Evolutionary conservation across 164 flowering plant genomes (phyloP).

Genomic region (Tetracentron sinense): DNA sequence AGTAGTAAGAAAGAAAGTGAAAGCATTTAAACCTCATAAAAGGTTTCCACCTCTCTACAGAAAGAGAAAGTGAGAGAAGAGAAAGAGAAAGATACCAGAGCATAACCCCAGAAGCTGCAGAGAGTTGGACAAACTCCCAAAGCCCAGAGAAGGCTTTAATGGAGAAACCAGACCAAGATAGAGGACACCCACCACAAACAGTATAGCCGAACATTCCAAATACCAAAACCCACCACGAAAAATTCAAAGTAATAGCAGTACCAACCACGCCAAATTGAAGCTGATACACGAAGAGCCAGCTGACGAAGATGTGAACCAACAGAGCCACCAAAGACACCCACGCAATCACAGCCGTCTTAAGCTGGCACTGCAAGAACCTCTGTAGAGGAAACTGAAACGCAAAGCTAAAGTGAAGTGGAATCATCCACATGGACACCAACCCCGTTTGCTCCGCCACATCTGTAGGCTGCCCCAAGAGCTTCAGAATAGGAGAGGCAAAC

Average conservation of each 20-base stretch:
- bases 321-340: constrained; percentile 32
- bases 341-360: constrained; percentile 37
- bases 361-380: constrained; percentile 55
- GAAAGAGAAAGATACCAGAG: constrained; percentile 32
- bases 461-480: constrained; percentile 45
- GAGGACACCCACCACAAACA: constrained; percentile 44
- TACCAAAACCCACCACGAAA: constrained; percentile 51
- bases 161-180: constrained; percentile 52
- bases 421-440: constrained; percentile 33
- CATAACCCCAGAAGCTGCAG: constrained; percentile 51
- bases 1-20: neutral
- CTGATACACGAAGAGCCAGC: constrained; percentile 35
- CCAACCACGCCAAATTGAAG: constrained; percentile 41
- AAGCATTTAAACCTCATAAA: too few relatives aligned
- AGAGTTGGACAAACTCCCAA: constrained; percentile 46
- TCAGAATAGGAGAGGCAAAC: constrained; percentile 60
- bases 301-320: constrained; percentile 31
- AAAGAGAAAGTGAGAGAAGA: neutral
- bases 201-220: constrained; percentile 31
- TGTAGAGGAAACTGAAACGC: constrained; percentile 42
- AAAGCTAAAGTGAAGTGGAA: constrained; percentile 50
- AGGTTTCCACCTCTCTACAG: too few relatives aligned
- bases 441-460: constrained; percentile 66
- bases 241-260: constrained; percentile 28
- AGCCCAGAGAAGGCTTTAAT: constrained; percentile 37